A percentile compares a stretch with the other conserved stretches of the same genome.
Evolutionary conservation across 768 basidiomycete species (phyloP).

Genomic region (Phlegmacium glaucopus): DNA sequence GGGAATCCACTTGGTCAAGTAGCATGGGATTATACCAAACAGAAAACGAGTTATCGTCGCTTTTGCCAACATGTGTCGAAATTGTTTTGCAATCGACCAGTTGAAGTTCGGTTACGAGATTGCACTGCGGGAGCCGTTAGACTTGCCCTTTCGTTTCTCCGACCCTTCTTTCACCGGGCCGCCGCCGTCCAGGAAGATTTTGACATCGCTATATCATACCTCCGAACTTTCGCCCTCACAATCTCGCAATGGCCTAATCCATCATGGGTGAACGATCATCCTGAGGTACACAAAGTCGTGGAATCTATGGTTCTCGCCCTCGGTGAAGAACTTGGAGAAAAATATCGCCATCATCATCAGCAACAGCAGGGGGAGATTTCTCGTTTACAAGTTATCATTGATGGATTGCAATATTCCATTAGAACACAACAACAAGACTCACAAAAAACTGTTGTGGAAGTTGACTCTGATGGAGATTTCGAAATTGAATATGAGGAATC

Average conservation of each 20-base stretch:
- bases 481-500: slow-evolving; percentile 17
- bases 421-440: slow-evolving; percentile 8
- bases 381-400: slow-evolving; percentile 47
- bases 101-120: slow-evolving; percentile 58
- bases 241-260: slow-evolving; percentile 67
- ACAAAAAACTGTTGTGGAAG: slow-evolving; percentile 4
- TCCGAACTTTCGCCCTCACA: slow-evolving; percentile 40
- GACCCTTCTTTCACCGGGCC: slow-evolving; percentile 63
- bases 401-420: slow-evolving; percentile 33
- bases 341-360: slow-evolving; percentile 29
- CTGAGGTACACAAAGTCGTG: slow-evolving; percentile 58
- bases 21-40: slow-evolving; percentile 54
- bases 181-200: slow-evolving; percentile 40
- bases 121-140: slow-evolving; percentile 66
- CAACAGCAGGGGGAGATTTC: slow-evolving; percentile 38
- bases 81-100: slow-evolving; percentile 51
- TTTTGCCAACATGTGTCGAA: slow-evolving; percentile 72
- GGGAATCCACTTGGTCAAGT: slow-evolving; percentile 32
- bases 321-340: slow-evolving; percentile 60
- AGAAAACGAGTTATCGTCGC: slow-evolving; percentile 59
- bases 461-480: slow-evolving; percentile 20
- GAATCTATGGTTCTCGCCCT: slow-evolving; percentile 57
- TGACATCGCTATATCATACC: slow-evolving; percentile 29
- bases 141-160: slow-evolving; percentile 62
- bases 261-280: slow-evolving; percentile 64